Percentiles rank a stretch among this genome's conserved stretches.
phyloP scores from a whole-genome alignment of 441 rosid genomes.

The Capsella rubella region DNA sequence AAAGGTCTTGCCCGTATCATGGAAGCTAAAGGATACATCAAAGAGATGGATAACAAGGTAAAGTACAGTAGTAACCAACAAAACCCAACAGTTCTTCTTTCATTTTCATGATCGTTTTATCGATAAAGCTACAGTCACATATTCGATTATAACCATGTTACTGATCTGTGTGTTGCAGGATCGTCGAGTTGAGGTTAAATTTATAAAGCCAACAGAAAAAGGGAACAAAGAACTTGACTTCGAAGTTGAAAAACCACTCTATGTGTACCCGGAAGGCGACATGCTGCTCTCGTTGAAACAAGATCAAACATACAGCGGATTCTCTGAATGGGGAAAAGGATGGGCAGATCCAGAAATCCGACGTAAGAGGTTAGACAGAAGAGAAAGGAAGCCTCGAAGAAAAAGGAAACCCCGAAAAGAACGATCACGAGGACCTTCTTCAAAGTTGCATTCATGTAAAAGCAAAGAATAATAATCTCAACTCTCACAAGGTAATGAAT shows the following conservation, averaged over 20 bases:
- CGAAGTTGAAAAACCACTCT: constrained; percentile 48
- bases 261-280: constrained; percentile 80
- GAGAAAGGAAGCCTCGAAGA: constrained; percentile 39
- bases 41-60: constrained; percentile 74
- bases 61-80: not conserved
- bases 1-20: constrained; percentile 83
- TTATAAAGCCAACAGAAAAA: constrained; percentile 60
- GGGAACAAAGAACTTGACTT: constrained; percentile 55
- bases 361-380: constrained; percentile 55
- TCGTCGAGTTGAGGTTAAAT: constrained; percentile 75
- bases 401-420: constrained; percentile 24
- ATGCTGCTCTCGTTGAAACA: constrained; percentile 63
- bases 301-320: constrained; percentile 50
- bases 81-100: constrained; percentile 4
- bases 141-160: not conserved
- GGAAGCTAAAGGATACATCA: constrained; percentile 78
- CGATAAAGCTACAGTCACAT: not conserved
- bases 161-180: constrained; percentile 54
- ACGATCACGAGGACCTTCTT: constrained; percentile 22
- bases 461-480: constrained; percentile 42
- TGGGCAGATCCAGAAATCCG: constrained; percentile 95
- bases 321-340: constrained; percentile 85
- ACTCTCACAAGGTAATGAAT: constrained; percentile 30
- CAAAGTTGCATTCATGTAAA: constrained; percentile 29
- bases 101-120: constrained; percentile 1